phyloP scores from a whole-genome alignment of 2,329 filamentous ascomycete species.

The Trichoderma sp. region DNA sequence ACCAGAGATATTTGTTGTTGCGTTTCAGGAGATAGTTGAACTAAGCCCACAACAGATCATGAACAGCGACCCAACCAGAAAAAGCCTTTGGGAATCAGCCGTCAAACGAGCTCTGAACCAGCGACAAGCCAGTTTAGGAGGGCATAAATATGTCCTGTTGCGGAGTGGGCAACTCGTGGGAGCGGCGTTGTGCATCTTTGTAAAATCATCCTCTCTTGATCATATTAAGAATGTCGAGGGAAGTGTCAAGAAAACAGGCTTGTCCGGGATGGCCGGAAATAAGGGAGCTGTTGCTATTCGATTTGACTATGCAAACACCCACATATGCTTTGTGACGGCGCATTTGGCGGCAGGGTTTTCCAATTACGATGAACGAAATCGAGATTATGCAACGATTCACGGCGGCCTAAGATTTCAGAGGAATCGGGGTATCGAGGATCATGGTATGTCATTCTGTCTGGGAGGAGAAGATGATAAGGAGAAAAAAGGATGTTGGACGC shows the following conservation, averaged over 20 bases:
- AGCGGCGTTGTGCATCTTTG: slow-evolving; percentile 87
- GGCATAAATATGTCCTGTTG: slow-evolving; percentile 82
- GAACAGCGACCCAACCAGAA: slow-evolving; percentile 88
- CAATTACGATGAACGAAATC: slow-evolving; percentile 94
- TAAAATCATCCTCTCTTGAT: slow-evolving; percentile 71
- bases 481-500: background rate
- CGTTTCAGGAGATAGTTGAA: slow-evolving; percentile 98
- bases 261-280: slow-evolving; percentile 97
- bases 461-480: background rate
- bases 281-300: slow-evolving; percentile 97
- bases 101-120: slow-evolving; percentile 76
- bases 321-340: slow-evolving; percentile 91
- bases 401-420: slow-evolving; percentile 86
- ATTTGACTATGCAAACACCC: slow-evolving; percentile 90
- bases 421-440: slow-evolving; percentile 87
- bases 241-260: slow-evolving; percentile 86
- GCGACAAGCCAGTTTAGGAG: slow-evolving; percentile 61
- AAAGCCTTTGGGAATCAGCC: slow-evolving; percentile 81
- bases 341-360: slow-evolving; percentile 94
- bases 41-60: slow-evolving; percentile 97
- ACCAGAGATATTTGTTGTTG: slow-evolving; percentile 84
- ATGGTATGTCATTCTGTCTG: slow-evolving; percentile 52
- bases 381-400: slow-evolving; percentile 87
- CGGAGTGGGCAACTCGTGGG: slow-evolving; percentile 93
- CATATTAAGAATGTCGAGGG: slow-evolving; percentile 97